Conservation (phyloP, 163 green algal genomes). For the Scenedesmus sp. region DNA sequence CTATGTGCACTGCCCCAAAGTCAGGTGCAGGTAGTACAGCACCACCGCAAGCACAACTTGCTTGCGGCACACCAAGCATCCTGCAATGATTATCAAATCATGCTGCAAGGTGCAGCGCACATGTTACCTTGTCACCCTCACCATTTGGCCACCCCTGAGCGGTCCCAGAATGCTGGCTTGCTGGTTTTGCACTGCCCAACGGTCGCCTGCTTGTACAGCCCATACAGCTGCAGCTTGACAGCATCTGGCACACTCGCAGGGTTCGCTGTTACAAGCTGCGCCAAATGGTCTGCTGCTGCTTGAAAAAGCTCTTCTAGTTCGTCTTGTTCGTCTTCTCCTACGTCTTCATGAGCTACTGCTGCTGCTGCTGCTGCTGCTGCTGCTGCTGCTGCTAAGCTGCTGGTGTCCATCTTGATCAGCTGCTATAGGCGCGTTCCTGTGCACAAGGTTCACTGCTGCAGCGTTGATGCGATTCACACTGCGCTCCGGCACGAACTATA, state of each 20-base stretch:
- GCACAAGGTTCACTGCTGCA: neutral
- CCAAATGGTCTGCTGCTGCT: conserved; percentile 40
- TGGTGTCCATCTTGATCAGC: neutral
- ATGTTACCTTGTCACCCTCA: conserved; percentile 9
- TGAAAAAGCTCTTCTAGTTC: conserved; percentile 14
- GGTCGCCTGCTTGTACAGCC: conserved; percentile 81
- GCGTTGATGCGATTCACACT: neutral
- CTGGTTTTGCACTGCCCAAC: conserved; percentile 58
- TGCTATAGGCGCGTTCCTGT: neutral
- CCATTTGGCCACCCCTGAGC: conserved; percentile 72
- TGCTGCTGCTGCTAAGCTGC: neutral
- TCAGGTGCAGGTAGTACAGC: neutral
- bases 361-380: neutral
- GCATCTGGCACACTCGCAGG: neutral
- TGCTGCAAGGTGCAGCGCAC: too few relatives aligned
- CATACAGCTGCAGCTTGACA: conserved; percentile 67
- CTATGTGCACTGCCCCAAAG: neutral
- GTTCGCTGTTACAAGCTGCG: conserved; percentile 29
- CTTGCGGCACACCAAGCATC: too few relatives aligned
- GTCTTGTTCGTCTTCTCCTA: neutral
- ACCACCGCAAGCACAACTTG: too few relatives aligned
- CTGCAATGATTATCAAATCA: neutral
- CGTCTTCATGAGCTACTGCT: neutral
- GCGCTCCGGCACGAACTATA: neutral
- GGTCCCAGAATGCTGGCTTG: conserved; percentile 73